A percentile compares a stretch with the other conserved stretches of the same genome.
These are phyloP conservation scores for Apostasia ramifera DNA, from an alignment of 106 monocot genomes.

Conservation along the genomic window DNA sequence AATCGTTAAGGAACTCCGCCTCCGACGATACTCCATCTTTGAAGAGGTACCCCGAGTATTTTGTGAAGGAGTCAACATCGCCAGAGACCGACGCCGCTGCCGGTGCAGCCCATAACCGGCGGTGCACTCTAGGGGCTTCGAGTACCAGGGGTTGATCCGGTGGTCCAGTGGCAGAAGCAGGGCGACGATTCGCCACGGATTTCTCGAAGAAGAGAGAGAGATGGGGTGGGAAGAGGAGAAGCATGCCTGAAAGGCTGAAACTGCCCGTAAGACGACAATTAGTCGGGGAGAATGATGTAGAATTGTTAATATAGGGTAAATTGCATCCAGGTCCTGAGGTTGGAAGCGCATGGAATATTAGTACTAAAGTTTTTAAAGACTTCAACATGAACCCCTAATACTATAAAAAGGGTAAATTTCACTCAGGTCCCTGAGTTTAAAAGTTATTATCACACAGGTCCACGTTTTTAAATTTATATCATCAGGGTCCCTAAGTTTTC, in stretches of 20 bases:
- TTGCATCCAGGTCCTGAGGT: too few species aligned
- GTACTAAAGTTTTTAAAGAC: too few species aligned
- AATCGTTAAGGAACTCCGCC: conserved; percentile 54
- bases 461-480: too few species aligned
- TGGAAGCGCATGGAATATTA: too few species aligned
- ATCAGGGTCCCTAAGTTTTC: too few species aligned
- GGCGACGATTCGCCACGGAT: background rate
- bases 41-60: conserved; percentile 92
- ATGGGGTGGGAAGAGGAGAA: conserved; percentile 3
- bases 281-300: too few species aligned
- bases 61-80: conserved; percentile 82
- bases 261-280: too few species aligned
- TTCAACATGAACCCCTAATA: too few species aligned
- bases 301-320: too few species aligned
- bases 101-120: background rate
- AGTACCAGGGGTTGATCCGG: background rate
- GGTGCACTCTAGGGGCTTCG: background rate
- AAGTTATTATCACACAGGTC: too few species aligned
- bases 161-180: background rate
- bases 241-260: background rate
- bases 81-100: conserved; percentile 1
- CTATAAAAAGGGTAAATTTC: too few species aligned
- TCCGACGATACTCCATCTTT: conserved; percentile 48
- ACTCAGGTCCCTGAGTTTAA: too few species aligned
- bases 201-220: conserved; percentile 9